phyloP scores from a whole-genome alignment of 1,284 basidiomycete species.

The Rhodotorula sp. region DNA sequence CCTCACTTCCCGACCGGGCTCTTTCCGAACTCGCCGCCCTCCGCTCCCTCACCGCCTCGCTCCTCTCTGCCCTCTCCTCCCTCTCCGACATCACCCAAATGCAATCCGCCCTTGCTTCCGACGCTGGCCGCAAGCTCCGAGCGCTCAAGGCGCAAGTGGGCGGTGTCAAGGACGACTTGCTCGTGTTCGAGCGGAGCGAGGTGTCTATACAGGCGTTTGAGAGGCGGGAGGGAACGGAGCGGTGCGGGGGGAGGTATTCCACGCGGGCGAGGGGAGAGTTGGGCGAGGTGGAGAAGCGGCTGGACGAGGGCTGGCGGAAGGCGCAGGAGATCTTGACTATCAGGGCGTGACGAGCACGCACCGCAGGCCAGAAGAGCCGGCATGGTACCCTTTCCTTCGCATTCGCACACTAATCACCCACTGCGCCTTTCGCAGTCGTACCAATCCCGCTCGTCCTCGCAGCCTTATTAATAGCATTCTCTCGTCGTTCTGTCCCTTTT shows the following conservation, averaged over 20 bases:
- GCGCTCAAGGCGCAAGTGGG: slow-evolving; percentile 26
- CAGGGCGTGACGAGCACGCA: neutral
- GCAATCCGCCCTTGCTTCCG: slow-evolving; percentile 18
- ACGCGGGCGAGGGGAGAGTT: slow-evolving; percentile 13
- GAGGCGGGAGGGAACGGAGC: neutral
- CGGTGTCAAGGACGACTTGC: slow-evolving; percentile 16
- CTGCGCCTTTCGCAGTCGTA: neutral
- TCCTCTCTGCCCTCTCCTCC: slow-evolving; percentile 27
- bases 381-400: neutral
- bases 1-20: neutral
- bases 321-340: slow-evolving; percentile 6
- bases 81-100: slow-evolving; percentile 31
- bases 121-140: slow-evolving; percentile 28
- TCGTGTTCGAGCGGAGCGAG: slow-evolving; percentile 5
- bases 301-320: slow-evolving; percentile 15
- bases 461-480: no score
- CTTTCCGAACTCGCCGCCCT: slow-evolving; percentile 11
- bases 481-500: no score
- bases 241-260: neutral
- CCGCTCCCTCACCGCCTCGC: slow-evolving; percentile 21
- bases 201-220: slow-evolving; percentile 17
- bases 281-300: neutral
- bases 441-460: no score
- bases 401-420: neutral
- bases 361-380: no score